Evolutionary conservation across 257 asterid species (phyloP).

Genomic region (Nicotiana undulata): DNA sequence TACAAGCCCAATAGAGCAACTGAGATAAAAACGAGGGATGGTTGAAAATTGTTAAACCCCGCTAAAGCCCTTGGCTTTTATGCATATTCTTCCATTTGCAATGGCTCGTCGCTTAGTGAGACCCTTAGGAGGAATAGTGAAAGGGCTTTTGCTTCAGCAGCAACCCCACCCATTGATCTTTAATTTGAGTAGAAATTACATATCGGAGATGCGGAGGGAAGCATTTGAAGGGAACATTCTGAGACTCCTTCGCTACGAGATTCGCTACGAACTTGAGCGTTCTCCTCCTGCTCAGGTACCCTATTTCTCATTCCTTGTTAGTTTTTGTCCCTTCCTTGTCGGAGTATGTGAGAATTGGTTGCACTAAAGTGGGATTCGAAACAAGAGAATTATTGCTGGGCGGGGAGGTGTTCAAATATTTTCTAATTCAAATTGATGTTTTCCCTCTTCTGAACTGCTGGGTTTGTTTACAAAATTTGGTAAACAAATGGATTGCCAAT

Average conservation of each 20-base stretch:
- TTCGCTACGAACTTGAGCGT: constrained; percentile 60
- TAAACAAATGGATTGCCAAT: background rate
- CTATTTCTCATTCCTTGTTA: background rate
- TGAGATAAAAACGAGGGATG: background rate
- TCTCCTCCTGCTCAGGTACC: constrained; percentile 56
- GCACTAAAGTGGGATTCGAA: background rate
- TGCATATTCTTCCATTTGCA: background rate
- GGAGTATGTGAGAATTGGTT: background rate
- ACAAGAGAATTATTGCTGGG: too few relatives aligned
- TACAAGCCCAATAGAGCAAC: background rate
- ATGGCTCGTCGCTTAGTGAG: constrained; percentile 23
- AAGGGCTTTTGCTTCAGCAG: constrained; percentile 14
- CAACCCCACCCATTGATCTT: background rate
- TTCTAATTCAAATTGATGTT: background rate
- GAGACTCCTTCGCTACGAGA: constrained; percentile 69
- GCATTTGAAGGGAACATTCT: constrained; percentile 73
- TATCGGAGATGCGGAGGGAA: constrained; percentile 61
- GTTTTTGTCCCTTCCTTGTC: background rate
- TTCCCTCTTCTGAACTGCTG: background rate
- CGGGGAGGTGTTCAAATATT: too few relatives aligned
- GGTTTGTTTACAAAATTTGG: background rate
- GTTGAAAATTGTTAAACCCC: background rate
- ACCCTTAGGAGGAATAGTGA: constrained; percentile 9
- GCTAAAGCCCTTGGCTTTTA: constrained; percentile 10
- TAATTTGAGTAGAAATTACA: constrained; percentile 34